Conservation (phyloP, 441 rosid species). For the Jatropha podagrica region DNA sequence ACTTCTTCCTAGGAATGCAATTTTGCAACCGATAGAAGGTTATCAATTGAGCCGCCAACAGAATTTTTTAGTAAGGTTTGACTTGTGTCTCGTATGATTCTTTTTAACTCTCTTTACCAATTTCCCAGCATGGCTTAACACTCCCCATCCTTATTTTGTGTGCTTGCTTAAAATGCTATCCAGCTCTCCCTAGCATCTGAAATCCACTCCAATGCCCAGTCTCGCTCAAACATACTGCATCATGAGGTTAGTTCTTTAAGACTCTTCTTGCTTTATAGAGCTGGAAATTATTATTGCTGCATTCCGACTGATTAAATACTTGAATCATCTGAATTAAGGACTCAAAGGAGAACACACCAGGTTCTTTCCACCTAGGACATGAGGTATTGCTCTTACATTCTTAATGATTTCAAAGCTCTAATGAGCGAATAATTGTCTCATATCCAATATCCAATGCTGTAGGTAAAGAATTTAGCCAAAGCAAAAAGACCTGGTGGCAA, state of each 20-base stretch:
- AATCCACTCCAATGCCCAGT: slow-evolving; percentile 21
- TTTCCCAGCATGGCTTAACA: background rate
- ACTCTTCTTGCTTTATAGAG: background rate
- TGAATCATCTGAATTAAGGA: slow-evolving; percentile 31
- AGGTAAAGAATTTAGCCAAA: slow-evolving; percentile 15
- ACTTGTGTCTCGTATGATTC: background rate
- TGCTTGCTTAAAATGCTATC: slow-evolving; percentile 12
- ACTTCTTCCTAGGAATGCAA: slow-evolving; percentile 42
- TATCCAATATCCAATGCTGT: background rate
- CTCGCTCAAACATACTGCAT: slow-evolving; percentile 24
- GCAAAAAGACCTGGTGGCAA: slow-evolving; percentile 21
- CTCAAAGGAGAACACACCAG: slow-evolving; percentile 40
- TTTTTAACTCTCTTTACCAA: background rate
- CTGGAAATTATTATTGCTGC: background rate
- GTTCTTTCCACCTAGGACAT: slow-evolving; percentile 14
- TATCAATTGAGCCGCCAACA: slow-evolving; percentile 32
- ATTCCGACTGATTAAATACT: background rate
- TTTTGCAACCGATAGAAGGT: slow-evolving; percentile 26
- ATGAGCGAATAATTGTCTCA: background rate
- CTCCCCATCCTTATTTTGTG: background rate
- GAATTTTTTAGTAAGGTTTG: slow-evolving; percentile 58
- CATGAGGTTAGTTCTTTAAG: slow-evolving; percentile 26
- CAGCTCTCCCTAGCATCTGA: slow-evolving; percentile 52
- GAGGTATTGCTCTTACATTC: slow-evolving; percentile 19
- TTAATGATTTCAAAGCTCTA: background rate